These are phyloP conservation scores for Talaromyces adpressus DNA, from an alignment of 495 filamentous ascomycete species.

Conservation along the genomic window DNA sequence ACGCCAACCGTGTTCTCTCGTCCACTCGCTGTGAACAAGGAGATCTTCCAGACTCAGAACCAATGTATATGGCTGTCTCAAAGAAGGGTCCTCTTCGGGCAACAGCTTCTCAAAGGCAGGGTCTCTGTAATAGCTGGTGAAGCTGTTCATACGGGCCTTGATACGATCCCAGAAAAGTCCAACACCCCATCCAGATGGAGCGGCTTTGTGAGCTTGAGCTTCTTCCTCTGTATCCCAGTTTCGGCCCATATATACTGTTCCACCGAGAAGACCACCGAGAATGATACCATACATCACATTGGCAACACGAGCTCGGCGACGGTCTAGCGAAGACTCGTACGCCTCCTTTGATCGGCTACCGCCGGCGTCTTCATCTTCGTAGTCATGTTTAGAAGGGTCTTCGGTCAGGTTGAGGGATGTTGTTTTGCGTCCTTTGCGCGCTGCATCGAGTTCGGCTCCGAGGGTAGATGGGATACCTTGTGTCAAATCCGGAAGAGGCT, in stretches of 20 bases:
- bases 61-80: conserved; percentile 84
- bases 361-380: conserved; percentile 41
- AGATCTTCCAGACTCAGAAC: conserved; percentile 91
- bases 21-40: conserved; percentile 90
- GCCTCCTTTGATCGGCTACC: conserved; percentile 64
- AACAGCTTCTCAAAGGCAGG: conserved; percentile 91
- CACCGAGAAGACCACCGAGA: conserved; percentile 42
- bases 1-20: conserved; percentile 88
- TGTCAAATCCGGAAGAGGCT: conserved; percentile 77
- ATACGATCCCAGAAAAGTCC: conserved; percentile 71
- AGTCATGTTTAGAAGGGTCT: conserved; percentile 42
- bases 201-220: conserved; percentile 54
- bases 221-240: conserved; percentile 79
- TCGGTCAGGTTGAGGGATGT: conserved; percentile 51
- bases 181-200: conserved; percentile 67
- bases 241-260: conserved; percentile 66
- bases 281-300: conserved; percentile 56
- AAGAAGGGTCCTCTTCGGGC: conserved; percentile 75
- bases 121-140: conserved; percentile 88
- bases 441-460: conserved; percentile 57
- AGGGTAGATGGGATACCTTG: conserved; percentile 88
- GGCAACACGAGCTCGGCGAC: conserved; percentile 62
- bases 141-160: conserved; percentile 62
- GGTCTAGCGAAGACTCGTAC: conserved; percentile 86
- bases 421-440: conserved; percentile 34